Conservation (phyloP, 108 stramenopile genomes). For the Fragilariopsis cylindrus region DNA sequence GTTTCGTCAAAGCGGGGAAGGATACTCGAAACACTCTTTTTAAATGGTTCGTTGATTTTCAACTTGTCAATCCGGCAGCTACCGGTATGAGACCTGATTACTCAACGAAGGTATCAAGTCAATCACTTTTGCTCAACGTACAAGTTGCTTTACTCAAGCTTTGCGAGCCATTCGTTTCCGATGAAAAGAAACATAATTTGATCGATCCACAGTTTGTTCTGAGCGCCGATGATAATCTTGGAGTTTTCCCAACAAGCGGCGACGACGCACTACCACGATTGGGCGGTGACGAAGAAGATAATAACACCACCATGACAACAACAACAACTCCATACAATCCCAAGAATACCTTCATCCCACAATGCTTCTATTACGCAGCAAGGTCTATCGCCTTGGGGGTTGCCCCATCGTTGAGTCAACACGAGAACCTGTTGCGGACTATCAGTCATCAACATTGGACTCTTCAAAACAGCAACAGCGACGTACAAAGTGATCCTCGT, state of each 20-base stretch:
- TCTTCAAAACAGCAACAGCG: conserved; percentile 49
- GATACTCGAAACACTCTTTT: conserved; percentile 54
- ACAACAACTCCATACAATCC: conserved; percentile 45
- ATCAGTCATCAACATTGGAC: conserved; percentile 63
- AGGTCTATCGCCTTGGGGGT: conserved; percentile 71
- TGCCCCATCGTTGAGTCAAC: conserved; percentile 50
- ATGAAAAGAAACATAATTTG: conserved; percentile 56
- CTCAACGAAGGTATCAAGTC: conserved; percentile 61
- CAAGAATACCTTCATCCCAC: conserved; percentile 84
- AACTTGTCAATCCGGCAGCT: conserved; percentile 76
- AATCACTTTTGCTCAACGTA: conserved; percentile 60
- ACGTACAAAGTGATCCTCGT: conserved; percentile 64
- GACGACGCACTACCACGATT: conserved; percentile 75
- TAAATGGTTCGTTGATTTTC: conserved; percentile 81
- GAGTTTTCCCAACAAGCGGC: conserved; percentile 65
- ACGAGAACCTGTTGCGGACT: conserved; percentile 59
- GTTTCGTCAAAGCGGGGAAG: conserved; percentile 69
- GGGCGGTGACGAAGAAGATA: conserved; percentile 32
- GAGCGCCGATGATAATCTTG: conserved; percentile 57
- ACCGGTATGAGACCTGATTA: conserved; percentile 72
- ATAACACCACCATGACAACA: conserved; percentile 1
- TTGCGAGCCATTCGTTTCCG: conserved; percentile 76
- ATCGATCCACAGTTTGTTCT: conserved; percentile 78
- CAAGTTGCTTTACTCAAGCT: conserved; percentile 72
- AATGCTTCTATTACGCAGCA: conserved; percentile 83